Evolutionary conservation across 148 eudicot genomes (phyloP), one percentile per base, ranked within the genome.

Genomic region (Amaranthus hypochondriacus): DNA sequence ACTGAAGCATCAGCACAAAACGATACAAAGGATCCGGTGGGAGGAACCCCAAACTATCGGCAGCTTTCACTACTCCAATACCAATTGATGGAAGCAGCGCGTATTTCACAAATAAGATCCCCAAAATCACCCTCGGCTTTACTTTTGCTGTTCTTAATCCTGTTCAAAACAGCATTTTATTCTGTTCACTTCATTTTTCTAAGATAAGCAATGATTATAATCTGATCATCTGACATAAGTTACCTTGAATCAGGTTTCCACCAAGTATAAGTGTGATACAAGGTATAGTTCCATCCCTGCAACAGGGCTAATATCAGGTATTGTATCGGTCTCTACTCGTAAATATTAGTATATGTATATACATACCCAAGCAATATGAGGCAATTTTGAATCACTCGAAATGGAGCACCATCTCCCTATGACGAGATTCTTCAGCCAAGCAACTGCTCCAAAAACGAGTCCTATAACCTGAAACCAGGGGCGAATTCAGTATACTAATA

Each of bases 231-330:
- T 9, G 56, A 48, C 47, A n/a, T 56, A 56, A 44, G 7, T 71
- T 87, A 90, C 97, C 97, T 90, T 85, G 87, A 62, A 80, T 82
- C 60, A 92, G 87, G 78, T 92, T 92, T 73, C 93, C 96, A 59
- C 97, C 97, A 9, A 92, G 79, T 60, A 92, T 90, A 75, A 92
- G 93, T 63, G 87, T 92, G 82, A 85, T 87, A 75, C 90, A 83
- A 14, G 97, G 97, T 79, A 89, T 84, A 39, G 93, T 79, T 64
- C 87, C 98, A 77, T 82, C 79, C 79, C 96, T 90, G 68, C 71
- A 80, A 46, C 15, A 61, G 9, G 48, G 28, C 42, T 9, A 2
- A 56, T 11, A 64, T 13, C 51, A 78, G 71, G 28, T 49, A 58
- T 42, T 39, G 14, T 42, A 42, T n/a, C 11, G 13, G 28, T 3